Conservation (phyloP, 257 asterid species). For the Ajuga chamaepitys region DNA sequence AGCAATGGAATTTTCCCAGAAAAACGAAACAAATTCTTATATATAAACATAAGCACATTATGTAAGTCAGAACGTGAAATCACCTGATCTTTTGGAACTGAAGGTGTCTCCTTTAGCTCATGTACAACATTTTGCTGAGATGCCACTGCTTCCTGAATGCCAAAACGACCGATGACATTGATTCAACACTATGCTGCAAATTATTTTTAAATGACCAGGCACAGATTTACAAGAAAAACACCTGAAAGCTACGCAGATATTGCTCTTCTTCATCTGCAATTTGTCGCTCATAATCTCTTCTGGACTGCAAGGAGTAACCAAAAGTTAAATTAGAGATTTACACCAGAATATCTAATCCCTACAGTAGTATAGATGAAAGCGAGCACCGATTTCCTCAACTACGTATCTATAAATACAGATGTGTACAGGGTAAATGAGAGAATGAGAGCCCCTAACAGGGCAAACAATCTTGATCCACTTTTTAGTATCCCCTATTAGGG, state of each 20-base stretch:
- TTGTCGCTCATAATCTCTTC: slow-evolving; percentile 69
- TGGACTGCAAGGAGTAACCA: slow-evolving; percentile 47
- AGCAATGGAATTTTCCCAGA: background rate
- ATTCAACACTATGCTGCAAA: background rate
- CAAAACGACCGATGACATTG: slow-evolving; percentile 5
- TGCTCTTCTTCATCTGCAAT: slow-evolving; percentile 77
- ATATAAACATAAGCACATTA: slow-evolving; percentile 4
- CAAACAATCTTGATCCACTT: background rate
- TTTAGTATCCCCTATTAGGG: background rate
- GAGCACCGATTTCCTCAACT: slow-evolving; percentile 2
- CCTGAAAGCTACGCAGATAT: slow-evolving; percentile 78
- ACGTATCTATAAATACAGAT: background rate
- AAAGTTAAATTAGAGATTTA: slow-evolving; percentile 16
- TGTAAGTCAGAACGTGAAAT: slow-evolving; percentile 1
- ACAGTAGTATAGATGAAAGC: slow-evolving; percentile 6
- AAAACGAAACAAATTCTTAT: background rate
- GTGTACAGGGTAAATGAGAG: background rate
- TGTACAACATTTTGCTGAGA: slow-evolving; percentile 47
- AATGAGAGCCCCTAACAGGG: background rate
- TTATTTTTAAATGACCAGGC: slow-evolving; percentile 5
- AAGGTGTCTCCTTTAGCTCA: slow-evolving; percentile 60
- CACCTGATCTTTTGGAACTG: slow-evolving; percentile 54
- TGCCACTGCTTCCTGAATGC: slow-evolving; percentile 76
- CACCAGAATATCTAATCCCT: slow-evolving; percentile 6
- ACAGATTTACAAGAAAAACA: slow-evolving; percentile 16